phyloP scores from a whole-genome alignment of 352 stramenopile genomes.

The Globisporangium cederbergense region DNA sequence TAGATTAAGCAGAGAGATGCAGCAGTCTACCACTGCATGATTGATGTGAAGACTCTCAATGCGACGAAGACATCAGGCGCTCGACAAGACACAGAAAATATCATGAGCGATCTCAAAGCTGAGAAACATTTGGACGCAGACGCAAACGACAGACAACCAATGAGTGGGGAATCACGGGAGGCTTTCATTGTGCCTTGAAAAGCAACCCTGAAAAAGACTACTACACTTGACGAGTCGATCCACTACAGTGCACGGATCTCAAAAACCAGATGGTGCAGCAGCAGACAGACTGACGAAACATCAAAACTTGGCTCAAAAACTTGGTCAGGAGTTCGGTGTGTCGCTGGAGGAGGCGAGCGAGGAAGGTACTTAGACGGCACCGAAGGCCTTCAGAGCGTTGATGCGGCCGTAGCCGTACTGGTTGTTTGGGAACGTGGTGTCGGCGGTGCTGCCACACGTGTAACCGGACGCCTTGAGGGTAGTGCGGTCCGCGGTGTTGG shows the following conservation, averaged over 20 bases:
- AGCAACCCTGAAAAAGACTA: slow-evolving; percentile 1
- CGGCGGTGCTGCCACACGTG: slow-evolving; percentile 31
- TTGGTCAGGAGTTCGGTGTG: background rate
- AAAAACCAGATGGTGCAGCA: background rate
- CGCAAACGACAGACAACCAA: background rate
- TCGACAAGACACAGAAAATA: no score
- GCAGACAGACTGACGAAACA: background rate
- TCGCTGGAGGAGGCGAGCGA: background rate
- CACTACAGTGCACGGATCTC: background rate
- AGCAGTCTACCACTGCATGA: background rate
- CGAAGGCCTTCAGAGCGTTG: slow-evolving; percentile 30
- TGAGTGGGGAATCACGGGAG: background rate
- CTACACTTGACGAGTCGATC: slow-evolving; percentile 3
- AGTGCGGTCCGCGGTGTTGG: background rate
- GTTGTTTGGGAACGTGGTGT: slow-evolving; percentile 53
- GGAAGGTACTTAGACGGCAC: background rate
- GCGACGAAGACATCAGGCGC: background rate
- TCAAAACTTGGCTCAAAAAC: slow-evolving; percentile 7
- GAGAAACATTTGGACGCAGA: background rate
- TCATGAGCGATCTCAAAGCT: no score
- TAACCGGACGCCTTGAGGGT: slow-evolving; percentile 8
- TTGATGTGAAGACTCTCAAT: no score
- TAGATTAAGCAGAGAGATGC: background rate
- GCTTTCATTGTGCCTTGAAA: background rate
- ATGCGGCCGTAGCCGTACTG: slow-evolving; percentile 51